Base-by-base conservation (phyloP, 306 rosid species). In the Gleditsia sinensis region DNA sequence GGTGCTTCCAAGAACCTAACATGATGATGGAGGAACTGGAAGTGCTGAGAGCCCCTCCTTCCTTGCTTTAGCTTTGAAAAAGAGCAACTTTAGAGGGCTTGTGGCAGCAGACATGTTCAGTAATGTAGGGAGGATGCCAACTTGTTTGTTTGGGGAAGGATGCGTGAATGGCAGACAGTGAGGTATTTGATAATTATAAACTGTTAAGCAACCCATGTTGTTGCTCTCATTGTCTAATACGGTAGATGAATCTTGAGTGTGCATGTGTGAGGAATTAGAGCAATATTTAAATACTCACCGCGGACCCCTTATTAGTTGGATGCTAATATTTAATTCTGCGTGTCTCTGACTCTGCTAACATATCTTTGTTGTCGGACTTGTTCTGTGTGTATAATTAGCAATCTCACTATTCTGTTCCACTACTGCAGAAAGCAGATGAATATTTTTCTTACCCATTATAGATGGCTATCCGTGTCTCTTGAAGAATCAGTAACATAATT, bases 121-220 rank as follows among this genome's bases (percentile, higher is more conserved):
- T 78, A 77, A 84, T 86, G 78, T 86, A 78, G 9, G 97, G 92
- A 82, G 64, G 66, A 2, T 86, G 96, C 83, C 96, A 93, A 87
- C 89, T 86, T 78, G 83, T 77, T 69, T 93, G 90, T 80, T 84
- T 59, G 76, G 85, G 80, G 79, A 81, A 93, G 81, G 92, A 77
- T 77, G 73, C 32, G 73, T 67, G 73, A 88, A 88, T 87, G 96
- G 95, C 90, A 88, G 96, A 90, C 98, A 93, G 72, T 21, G 76
- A 69, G 57, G 85, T 45, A 85, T 82, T 84, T 86, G 67, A 82
- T 85, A 76, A 86, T 79, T 50, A 79, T 76, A 70, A 77, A 68
- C 77, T 43, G 49, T 66, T 64, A 53, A 84, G 85, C 67, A 83
- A 86, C 83, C 85, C 87, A 78, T 69, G 88, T 46, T 80, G 77